Conservation (phyloP, 345 rosid species). For the Heritiera fomes region DNA sequence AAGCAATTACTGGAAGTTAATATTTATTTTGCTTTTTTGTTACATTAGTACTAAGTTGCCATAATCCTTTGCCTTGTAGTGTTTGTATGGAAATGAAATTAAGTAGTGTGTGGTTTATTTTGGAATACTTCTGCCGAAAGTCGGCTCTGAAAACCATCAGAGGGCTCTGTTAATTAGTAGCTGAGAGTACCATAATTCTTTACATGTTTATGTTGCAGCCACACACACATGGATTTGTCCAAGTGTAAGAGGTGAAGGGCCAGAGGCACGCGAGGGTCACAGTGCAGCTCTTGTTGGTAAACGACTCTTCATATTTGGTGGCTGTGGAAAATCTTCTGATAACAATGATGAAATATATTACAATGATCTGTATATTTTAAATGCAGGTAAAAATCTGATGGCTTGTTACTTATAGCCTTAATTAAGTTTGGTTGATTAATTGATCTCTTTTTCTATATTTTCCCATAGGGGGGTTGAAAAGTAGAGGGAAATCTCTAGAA, state of each 20-base stretch:
- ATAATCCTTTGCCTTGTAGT: not conserved
- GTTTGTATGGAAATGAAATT: not conserved
- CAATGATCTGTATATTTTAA: constrained; percentile 80
- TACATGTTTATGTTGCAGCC: constrained; percentile 44
- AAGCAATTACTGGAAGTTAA: not conserved
- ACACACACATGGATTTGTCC: constrained; percentile 89
- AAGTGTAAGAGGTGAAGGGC: constrained; percentile 87
- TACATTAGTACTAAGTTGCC: not conserved
- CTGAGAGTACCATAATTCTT: not conserved
- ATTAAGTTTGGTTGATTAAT: not conserved
- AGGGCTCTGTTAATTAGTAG: not conserved
- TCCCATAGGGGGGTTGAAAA: not conserved
- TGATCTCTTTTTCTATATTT: not conserved
- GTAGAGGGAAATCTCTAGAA: not conserved
- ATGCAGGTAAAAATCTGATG: constrained; percentile 63
- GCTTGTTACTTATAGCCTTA: not conserved
- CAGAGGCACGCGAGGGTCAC: constrained; percentile 94
- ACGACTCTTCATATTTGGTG: constrained; percentile 90
- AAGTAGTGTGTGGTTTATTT: not conserved
- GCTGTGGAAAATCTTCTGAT: constrained; percentile 77
- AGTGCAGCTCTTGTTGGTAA: constrained; percentile 90
- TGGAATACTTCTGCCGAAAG: not conserved
- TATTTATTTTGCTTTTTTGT: not conserved
- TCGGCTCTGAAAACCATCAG: not conserved
- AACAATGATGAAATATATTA: constrained; percentile 76